phyloP scores from a whole-genome alignment of 805 yeast species.

The Candida golubevii region DNA sequence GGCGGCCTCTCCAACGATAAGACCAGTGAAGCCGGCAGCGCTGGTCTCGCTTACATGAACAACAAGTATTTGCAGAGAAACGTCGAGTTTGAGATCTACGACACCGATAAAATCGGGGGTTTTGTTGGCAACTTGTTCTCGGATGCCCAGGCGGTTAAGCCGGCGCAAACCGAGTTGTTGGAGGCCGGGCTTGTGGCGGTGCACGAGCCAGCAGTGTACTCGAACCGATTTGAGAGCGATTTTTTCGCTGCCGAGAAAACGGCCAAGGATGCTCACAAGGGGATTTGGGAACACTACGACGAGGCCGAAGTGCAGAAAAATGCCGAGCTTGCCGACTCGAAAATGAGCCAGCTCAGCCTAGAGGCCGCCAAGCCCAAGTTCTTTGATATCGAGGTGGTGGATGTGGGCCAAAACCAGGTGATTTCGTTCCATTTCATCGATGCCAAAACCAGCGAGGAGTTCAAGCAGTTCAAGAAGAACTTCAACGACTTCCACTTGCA shows the following conservation, averaged over 20 bases:
- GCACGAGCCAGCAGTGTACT: constrained; percentile 61
- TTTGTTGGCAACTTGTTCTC: constrained; percentile 69
- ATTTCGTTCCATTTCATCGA: constrained; percentile 45
- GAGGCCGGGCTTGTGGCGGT: constrained; percentile 59
- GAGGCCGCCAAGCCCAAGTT: constrained; percentile 38
- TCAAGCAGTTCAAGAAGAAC: constrained; percentile 42
- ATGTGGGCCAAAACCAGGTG: constrained; percentile 39
- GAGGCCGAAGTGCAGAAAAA: constrained; percentile 29
- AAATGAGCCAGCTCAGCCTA: constrained; percentile 19
- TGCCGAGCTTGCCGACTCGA: constrained; percentile 19
- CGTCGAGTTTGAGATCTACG: constrained; percentile 63
- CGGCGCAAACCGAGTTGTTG: constrained; percentile 56
- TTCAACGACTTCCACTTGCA: constrained; percentile 45
- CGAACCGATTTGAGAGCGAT: constrained; percentile 51
- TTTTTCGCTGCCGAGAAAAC: constrained; percentile 57
- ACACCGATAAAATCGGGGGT: constrained; percentile 73
- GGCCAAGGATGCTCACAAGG: constrained; percentile 53
- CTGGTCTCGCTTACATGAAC: constrained; percentile 51
- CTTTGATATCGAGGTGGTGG: constrained; percentile 52
- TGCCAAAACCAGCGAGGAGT: constrained; percentile 30
- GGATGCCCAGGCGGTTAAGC: constrained; percentile 42
- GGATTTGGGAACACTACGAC: constrained; percentile 65
- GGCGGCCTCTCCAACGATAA: constrained; percentile 60
- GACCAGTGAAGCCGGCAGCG: constrained; percentile 36
- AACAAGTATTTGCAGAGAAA: constrained; percentile 65